Conservation (phyloP, 1,139 yeast species). For the Diutina sp. region DNA sequence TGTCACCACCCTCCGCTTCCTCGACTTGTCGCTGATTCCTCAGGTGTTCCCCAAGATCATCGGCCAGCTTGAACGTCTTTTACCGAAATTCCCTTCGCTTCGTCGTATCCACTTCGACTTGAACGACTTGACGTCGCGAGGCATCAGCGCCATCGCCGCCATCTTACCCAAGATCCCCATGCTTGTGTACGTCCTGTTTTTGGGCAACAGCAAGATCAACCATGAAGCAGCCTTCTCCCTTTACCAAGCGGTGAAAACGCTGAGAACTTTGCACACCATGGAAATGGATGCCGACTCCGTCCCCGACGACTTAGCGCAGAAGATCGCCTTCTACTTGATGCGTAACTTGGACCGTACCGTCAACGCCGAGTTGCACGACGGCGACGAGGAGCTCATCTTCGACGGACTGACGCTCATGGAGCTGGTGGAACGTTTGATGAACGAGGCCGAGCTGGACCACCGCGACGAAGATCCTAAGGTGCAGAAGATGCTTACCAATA, state of each 20-base stretch:
- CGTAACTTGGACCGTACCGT: constrained; percentile 62
- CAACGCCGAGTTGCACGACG: constrained; percentile 23
- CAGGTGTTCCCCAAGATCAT: constrained; percentile 61
- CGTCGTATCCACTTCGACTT: constrained; percentile 70
- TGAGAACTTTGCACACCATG: constrained; percentile 50
- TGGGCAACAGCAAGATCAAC: constrained; percentile 48
- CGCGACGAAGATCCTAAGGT: constrained; percentile 24
- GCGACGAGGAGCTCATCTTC: constrained; percentile 31
- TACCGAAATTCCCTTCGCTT: constrained; percentile 55
- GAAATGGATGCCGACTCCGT: constrained; percentile 62
- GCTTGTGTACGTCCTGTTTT: constrained; percentile 65
- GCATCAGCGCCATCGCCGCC: constrained; percentile 55
- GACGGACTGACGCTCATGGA: constrained; percentile 41
- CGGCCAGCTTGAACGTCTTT: constrained; percentile 42
- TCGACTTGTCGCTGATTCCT: constrained; percentile 70
- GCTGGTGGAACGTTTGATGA: constrained; percentile 49
- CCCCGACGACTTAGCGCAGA: constrained; percentile 59
- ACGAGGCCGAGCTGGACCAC: constrained; percentile 13
- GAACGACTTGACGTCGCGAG: constrained; percentile 50
- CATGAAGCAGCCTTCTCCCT: constrained; percentile 53
- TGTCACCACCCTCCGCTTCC: constrained; percentile 47
- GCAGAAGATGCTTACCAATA: constrained; percentile 11
- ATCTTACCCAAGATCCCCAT: constrained; percentile 56
- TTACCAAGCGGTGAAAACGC: constrained; percentile 57
- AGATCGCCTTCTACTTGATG: constrained; percentile 73